Evolutionary conservation across 345 rosid species (phyloP), one percentile per base, ranked within the genome.

Genomic region (Raphanus raphanistrum): DNA sequence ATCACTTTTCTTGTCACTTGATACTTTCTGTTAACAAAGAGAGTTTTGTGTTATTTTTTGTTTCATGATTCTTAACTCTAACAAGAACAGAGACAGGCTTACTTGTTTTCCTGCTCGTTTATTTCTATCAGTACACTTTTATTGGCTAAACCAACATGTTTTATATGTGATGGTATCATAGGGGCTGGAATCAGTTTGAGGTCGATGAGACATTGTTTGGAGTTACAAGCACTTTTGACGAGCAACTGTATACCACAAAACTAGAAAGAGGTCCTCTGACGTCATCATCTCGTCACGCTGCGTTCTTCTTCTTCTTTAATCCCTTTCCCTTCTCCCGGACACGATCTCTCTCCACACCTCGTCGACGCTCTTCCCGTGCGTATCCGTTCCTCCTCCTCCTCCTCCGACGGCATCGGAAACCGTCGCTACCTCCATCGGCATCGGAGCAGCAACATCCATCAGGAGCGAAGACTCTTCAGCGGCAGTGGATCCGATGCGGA

Each of bases 161-260:
- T 32, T 38, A 9, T 45, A 27, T 1, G 45, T 79, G 78, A 52
- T 73, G 61, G 27, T 43, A 77, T 76, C 32, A 9, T 71, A 90
- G 97, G 90, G 86, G 85, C 16, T 95, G 99, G 99, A 84, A 95
- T 87, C 99, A 95, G 79, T 95, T 95, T 85, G 93, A 88, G 82
- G 85, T 89, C 70, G 92, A 95, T 78, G 71, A 86, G 82, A 38
- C 72, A 72, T 79, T 95, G 60, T 95, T 95, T 85, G 99, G 99
- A 74, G 94, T 95, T 50, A 88, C 85, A 65, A 95, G 93, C 83
- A 95, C 99, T 64, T 95, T 91, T 68, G 79, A 90, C 64, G 97
- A 92, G 89, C 98, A 92, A 27, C 86, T 92, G 59, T 95, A 95
- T 75, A 95, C 96, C 7, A 92, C 98, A 79, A 95, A 90, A 83